Conservation (phyloP, 2,329 filamentous ascomycete species). For the Mycosphaerella sp. region DNA sequence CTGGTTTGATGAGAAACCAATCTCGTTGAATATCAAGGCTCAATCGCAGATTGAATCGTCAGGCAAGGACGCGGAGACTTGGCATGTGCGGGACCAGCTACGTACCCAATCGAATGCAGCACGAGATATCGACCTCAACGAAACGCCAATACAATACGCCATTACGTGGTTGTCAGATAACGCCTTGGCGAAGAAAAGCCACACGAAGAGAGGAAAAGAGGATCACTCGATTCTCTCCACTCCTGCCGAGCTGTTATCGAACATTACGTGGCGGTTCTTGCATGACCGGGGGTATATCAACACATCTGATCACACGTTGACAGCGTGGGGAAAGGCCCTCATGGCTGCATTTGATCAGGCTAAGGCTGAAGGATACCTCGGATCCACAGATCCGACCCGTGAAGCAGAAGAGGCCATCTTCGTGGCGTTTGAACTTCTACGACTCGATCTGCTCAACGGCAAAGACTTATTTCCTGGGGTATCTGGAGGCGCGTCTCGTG, state of each 20-base stretch:
- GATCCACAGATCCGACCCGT: conserved; percentile 47
- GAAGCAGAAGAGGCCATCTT: conserved; percentile 71
- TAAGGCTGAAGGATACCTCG: conserved; percentile 36
- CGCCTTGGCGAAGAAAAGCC: conserved; percentile 63
- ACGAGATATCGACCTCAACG: conserved; percentile 17
- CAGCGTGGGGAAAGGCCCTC: conserved; percentile 75
- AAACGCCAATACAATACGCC: conserved; percentile 42
- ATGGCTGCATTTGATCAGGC: conserved; percentile 46
- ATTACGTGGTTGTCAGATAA: conserved; percentile 58
- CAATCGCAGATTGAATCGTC: conserved; percentile 10
- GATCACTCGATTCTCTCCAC: conserved; percentile 53
- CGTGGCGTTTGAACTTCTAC: conserved; percentile 77
- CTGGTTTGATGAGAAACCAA: conserved; percentile 69
- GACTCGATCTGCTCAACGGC: conserved; percentile 68
- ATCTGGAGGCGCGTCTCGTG: conserved; percentile 53
- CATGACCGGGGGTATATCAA: conserved; percentile 83
- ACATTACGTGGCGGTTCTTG: conserved; percentile 81
- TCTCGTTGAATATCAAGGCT: conserved; percentile 25
- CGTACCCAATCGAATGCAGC: conserved; percentile 16
- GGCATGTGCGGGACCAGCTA: conserved; percentile 58
- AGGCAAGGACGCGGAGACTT: conserved; percentile 46
- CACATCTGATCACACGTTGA: conserved; percentile 64
- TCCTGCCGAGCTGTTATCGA: conserved; percentile 59
- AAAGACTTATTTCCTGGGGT: conserved; percentile 56
- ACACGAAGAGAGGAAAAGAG: conserved; percentile 41